phyloP scores from a whole-genome alignment of 176 grass and related monocot genomes.

The Triticum dicoccoides region DNA sequence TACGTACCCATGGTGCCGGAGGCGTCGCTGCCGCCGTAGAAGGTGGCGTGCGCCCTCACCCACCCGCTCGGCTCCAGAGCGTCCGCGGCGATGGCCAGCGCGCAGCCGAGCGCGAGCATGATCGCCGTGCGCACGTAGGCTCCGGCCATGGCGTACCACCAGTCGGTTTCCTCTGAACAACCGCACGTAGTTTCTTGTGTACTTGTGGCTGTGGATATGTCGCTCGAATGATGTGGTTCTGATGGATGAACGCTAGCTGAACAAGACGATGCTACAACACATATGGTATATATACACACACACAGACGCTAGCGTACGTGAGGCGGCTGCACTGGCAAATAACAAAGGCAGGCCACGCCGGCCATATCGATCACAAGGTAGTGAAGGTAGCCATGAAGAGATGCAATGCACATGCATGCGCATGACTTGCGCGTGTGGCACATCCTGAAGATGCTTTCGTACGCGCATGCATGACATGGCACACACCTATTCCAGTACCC shows the following conservation, averaged over 20 bases:
- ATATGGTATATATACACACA: background rate
- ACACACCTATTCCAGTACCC: background rate
- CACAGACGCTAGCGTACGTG: no score
- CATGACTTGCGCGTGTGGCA: background rate
- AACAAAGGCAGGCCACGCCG: no score
- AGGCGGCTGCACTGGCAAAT: no score
- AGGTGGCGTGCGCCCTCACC: constrained; percentile 39
- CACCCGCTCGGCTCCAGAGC: constrained; percentile 15
- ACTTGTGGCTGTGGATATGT: background rate
- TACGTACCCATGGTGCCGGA: constrained; percentile 55
- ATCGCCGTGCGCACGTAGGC: background rate
- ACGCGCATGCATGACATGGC: background rate
- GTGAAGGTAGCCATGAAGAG: background rate
- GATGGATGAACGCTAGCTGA: background rate
- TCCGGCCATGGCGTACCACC: background rate
- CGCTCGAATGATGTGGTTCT: background rate
- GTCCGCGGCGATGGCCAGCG: background rate
- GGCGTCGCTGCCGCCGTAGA: constrained; percentile 59
- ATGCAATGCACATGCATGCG: background rate
- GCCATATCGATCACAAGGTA: background rate
- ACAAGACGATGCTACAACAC: background rate
- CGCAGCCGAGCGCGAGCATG: background rate
- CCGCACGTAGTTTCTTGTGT: background rate
- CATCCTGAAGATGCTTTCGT: background rate
- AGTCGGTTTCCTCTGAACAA: background rate